Evolutionary conservation across 2,329 filamentous ascomycete species (phyloP).

Genomic region (Exophiala lecanii-corni): DNA sequence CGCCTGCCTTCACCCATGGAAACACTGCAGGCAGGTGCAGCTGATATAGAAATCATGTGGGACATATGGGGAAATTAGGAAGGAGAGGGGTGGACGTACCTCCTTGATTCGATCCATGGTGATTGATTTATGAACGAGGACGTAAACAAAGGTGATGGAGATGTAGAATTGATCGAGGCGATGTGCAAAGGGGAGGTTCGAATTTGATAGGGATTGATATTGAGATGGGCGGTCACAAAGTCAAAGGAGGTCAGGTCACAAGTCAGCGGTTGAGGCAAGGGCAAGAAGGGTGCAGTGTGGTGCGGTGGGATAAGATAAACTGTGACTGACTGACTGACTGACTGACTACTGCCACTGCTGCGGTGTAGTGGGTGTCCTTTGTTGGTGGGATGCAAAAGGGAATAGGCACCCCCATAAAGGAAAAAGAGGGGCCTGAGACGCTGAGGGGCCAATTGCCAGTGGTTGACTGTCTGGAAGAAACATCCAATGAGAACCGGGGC

Average conservation of each 20-base stretch:
- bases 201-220: neutral
- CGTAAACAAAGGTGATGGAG: neutral
- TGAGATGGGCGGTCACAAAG: neutral
- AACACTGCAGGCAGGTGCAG: constrained; percentile 28
- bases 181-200: no score
- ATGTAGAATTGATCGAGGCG: no score
- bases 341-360: no score
- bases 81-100: constrained; percentile 53
- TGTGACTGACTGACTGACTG: no score
- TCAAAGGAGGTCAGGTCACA: constrained; percentile 4
- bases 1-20: constrained; percentile 2
- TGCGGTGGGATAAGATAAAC: neutral
- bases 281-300: constrained; percentile 6
- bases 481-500: no score
- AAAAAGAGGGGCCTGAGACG: no score
- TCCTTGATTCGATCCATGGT: constrained; percentile 87
- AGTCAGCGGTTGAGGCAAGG: constrained; percentile 12
- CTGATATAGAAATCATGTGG: constrained; percentile 5
- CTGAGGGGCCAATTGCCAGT: no score
- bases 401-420: no score
- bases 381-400: neutral
- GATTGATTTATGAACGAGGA: constrained; percentile 17
- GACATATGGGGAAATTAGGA: constrained; percentile 31
- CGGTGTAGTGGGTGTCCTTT: neutral
- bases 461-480: no score